Base-by-base conservation (phyloP, 176 grass and related monocot species). In the Pontederia paniculata region DNA sequence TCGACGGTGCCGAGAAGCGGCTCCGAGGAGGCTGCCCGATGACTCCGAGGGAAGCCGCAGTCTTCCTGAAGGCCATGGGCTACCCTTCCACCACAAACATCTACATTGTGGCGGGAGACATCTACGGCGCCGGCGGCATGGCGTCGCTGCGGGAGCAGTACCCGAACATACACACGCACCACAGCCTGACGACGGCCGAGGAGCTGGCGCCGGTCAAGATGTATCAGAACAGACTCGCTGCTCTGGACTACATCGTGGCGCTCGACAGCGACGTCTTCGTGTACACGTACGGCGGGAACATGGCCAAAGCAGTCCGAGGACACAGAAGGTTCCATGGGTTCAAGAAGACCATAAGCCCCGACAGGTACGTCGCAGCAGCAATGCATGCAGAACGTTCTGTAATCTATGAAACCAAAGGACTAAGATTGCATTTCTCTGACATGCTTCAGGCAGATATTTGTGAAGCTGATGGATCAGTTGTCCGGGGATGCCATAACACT, bases 221-320 rank as follows among this genome's bases (percentile, higher is more conserved):
- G 23, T 69, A 77, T 47, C 83, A 83, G 58, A 86, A 87, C 42
- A 87, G 79, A 56, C 75, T 93, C 15, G 88, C 88, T 49, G 88
- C 83, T 49, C 52, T 93, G 17, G 88, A 93, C 23, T 83, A 93
- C 67, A 75, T 79, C 21, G 83, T 93, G 12, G 83, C 88, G 2
- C 54, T 80, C 21, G 46, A 70, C 19, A 87, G 88, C 45, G 79
- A 93, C 17, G 79, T 80, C 1, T 93, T 93, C 16, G 79, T 87
- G 2, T 83, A 87, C 16, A 87, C 88, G 0, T 77, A 93, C n/a
- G 79, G 83, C n/a, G 88, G 88, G 8, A 93, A 93, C 48, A 93
- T 93, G 88, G 88, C 88, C n/a, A 83, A 69, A 58, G 82, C 88
- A 21, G 79, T 93, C 6, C 79, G 77, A 59, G 88, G 88, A 44